Conservation (phyloP, 2,329 filamentous ascomycete species). For the Helotiales sp. region DNA sequence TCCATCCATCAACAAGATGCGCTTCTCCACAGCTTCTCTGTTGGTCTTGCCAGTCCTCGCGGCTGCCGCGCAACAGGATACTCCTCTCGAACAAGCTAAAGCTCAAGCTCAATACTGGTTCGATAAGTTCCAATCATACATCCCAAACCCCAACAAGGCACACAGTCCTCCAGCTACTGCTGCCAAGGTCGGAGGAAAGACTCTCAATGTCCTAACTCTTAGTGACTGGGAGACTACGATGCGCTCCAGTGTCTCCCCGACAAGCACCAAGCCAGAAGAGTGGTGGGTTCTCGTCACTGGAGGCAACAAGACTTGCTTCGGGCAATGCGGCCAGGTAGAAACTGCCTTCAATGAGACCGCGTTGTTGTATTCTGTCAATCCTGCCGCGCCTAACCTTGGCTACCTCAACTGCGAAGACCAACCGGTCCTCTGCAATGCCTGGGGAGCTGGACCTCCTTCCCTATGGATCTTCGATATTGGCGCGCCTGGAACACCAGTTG, state of each 20-base stretch:
- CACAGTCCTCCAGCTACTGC: conserved; percentile 45
- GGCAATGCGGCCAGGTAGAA: conserved; percentile 64
- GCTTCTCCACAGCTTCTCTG: conserved; percentile 52
- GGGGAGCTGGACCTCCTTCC: conserved; percentile 64
- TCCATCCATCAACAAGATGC: conserved; percentile 45
- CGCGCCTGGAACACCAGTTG: conserved; percentile 61
- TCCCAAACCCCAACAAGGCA: conserved; percentile 47
- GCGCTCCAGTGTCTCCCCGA: conserved; percentile 59
- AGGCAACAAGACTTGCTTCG: conserved; percentile 73
- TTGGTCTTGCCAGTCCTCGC: conserved; percentile 58
- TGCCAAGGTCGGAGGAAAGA: conserved; percentile 50
- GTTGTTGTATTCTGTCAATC: conserved; percentile 58
- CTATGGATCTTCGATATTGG: conserved; percentile 69
- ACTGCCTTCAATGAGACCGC: conserved; percentile 67
- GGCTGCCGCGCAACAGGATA: conserved; percentile 54
- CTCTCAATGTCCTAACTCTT: conserved; percentile 61
- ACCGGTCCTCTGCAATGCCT: conserved; percentile 72
- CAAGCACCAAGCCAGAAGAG: conserved; percentile 64
- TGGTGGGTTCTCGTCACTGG: conserved; percentile 77
- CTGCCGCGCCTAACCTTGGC: conserved; percentile 65
- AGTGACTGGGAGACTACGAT: conserved; percentile 72
- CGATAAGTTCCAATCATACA: conserved; percentile 56
- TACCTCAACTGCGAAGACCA: conserved; percentile 74
- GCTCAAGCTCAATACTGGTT: conserved; percentile 65
- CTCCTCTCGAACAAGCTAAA: conserved; percentile 55